Evolutionary conservation across 2,329 filamentous ascomycete genomes (phyloP).

Genomic region (Elsinoe fawcettii): DNA sequence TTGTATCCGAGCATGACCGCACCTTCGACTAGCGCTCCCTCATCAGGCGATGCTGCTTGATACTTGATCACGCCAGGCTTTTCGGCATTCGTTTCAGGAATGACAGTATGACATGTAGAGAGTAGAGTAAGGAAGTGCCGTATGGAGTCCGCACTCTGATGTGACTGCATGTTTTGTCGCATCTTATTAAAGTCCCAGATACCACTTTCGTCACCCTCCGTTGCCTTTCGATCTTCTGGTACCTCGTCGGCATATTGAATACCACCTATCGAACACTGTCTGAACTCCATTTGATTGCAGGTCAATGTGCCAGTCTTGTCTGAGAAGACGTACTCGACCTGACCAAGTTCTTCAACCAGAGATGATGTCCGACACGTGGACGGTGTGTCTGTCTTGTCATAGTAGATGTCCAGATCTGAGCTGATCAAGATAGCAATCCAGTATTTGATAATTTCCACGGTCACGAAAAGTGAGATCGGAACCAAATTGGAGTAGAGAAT

Average conservation of each 20-base stretch:
- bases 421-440: slow-evolving; percentile 97
- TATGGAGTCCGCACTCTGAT: slow-evolving; percentile 53
- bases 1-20: slow-evolving; percentile 78
- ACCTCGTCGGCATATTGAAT: slow-evolving; percentile 91
- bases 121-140: slow-evolving; percentile 83
- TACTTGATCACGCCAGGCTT: slow-evolving; percentile 83
- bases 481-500: slow-evolving; percentile 94
- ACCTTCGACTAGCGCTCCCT: slow-evolving; percentile 92
- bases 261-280: slow-evolving; percentile 85
- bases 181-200: slow-evolving; percentile 79
- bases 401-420: slow-evolving; percentile 95
- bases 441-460: slow-evolving; percentile 95
- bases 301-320: slow-evolving; percentile 96
- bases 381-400: slow-evolving; percentile 89
- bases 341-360: slow-evolving; percentile 90
- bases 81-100: slow-evolving; percentile 77
- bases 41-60: slow-evolving; percentile 93
- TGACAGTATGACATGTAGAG: slow-evolving; percentile 91
- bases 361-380: slow-evolving; percentile 94
- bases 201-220: slow-evolving; percentile 67
- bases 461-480: slow-evolving; percentile 95
- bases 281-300: slow-evolving; percentile 99
- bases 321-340: slow-evolving; percentile 98
- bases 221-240: slow-evolving; percentile 79
- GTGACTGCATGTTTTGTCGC: slow-evolving; percentile 56